Evolutionary conservation across 768 basidiomycete genomes (phyloP).

Genomic region (Leccinum pellstonianum): DNA sequence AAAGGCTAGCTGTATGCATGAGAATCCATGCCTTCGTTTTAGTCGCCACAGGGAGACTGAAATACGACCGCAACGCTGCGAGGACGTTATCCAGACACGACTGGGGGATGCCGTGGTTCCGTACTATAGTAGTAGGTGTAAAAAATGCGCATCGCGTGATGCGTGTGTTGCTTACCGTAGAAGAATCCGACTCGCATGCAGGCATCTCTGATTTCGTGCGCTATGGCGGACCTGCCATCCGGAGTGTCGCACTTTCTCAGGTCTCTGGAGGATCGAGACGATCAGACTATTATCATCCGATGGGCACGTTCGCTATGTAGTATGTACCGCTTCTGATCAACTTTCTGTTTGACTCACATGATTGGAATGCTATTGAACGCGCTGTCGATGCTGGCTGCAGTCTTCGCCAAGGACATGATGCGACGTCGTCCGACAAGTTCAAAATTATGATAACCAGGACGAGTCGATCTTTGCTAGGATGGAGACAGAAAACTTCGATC

Average conservation of each 20-base stretch:
- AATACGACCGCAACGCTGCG: slow-evolving; percentile 55
- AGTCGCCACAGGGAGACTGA: slow-evolving; percentile 56
- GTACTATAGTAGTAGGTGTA: slow-evolving; percentile 42
- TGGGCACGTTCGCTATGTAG: neutral
- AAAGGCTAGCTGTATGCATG: neutral
- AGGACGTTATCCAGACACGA: slow-evolving; percentile 45
- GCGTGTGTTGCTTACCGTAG: slow-evolving; percentile 49
- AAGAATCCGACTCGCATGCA: slow-evolving; percentile 85
- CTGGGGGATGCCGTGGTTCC: slow-evolving; percentile 72
- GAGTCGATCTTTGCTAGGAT: too few relatives aligned
- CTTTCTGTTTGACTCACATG: slow-evolving; percentile 19
- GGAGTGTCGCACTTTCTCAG: slow-evolving; percentile 18
- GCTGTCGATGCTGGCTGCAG: slow-evolving; percentile 18
- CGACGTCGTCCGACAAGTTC: too few relatives aligned
- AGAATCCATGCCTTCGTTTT: slow-evolving; percentile 60
- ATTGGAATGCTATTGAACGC: slow-evolving; percentile 26
- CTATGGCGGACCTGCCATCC: slow-evolving; percentile 44
- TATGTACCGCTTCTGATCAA: neutral
- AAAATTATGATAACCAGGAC: too few relatives aligned
- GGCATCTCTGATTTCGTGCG: slow-evolving; percentile 62
- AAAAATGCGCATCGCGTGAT: neutral
- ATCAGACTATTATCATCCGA: neutral
- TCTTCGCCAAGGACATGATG: slow-evolving; percentile 22
- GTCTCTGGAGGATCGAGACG: slow-evolving; percentile 16
- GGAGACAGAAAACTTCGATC: too few relatives aligned